Base-by-base conservation (phyloP, 345 rosid genomes). In the Gossypium arboreum region DNA sequence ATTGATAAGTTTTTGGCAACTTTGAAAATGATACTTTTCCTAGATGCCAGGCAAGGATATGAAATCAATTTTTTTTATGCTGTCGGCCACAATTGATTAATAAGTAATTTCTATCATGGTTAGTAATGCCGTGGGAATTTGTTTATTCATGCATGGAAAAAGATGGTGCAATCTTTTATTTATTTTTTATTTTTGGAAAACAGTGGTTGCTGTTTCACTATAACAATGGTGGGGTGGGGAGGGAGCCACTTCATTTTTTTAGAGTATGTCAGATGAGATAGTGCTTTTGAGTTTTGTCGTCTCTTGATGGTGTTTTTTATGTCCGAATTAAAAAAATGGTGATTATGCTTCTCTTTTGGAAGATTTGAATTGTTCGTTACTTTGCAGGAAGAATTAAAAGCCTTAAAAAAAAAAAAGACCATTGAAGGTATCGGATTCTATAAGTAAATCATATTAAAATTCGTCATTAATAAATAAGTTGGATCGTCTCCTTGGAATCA, bases 301-400 rank as follows among this genome's bases (percentile, higher is more conserved):
- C 56, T 59, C 2, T 68, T n/a, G 12, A 11, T 22, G 29, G 4
- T 20, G 24, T 6, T 18, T 56, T 56, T 48, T 48, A 82, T 47
- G 17, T 24, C n/a, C 41, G 7, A 34, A 34, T 71, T 60, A 64
- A 48, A 12, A 15, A 15, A 13, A 58, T 12, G 18, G 44, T 18
- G 77, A 83, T 72, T 79, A 57, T 85, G 75, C 74, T 77, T 75
- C 79, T 73, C 79, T 62, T 81, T 83, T 67, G 27, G 65, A 75
- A 75, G 83, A 79, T 83, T 74, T 74, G 77, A 76, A 70, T 45
- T 72, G 63, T 44, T 48, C 61, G 51, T 22, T 41, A 50, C 7
- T 11, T 34, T 25, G 10, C 20, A 45, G 48, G 15, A 68, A 20
- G 57, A 61, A 56, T 12, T 17, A 17, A 54, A 41, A 54, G 18